Base-by-base conservation (phyloP, 805 yeast species). In the Kazachstania taianensis region DNA sequence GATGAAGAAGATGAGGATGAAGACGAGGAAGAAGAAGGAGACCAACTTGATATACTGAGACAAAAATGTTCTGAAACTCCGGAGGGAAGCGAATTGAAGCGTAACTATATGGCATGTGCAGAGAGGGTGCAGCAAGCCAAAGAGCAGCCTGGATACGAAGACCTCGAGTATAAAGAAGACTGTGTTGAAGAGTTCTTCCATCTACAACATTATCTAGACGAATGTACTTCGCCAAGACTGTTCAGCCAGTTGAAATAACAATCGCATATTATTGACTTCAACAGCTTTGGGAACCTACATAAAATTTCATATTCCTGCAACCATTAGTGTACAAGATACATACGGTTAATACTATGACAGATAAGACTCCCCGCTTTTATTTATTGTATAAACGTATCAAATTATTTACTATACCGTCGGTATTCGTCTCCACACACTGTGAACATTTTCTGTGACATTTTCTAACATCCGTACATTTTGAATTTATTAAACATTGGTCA, bases 121-220 rank as follows among this genome's bases (percentile, higher is more conserved):
- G 96, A 83, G 67, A 85, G 96, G 70, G 97, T 89, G 46, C 77
- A 92, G 46, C 75, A 78, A 61, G 94, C 78, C 52, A 73, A 70
- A 69, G 84, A 86, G 67, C 87, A 83, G 57, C 81, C 73, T 49
- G 94, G 69, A 50, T 87, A 89, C 61, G 95, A 65, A 20, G 78
- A 81, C 40, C 73, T 72, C 53, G 77, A 70, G 8, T 71, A 84
- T 72, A 89, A 89, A 67, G 98, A 89, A 70, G 96, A 89, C 67
- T 89, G 98, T 72, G 81, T 89, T 43, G 97, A 89, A 67, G 98
- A 89, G 67, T 89, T 82, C 64, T 89, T 89, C 85, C 97, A 92
- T 67, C 72, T 87, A 61, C 85, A 85, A 63, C 96, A 89, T 65
- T 84, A 94, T 69, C 51, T 87, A 53, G 85, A 84, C 65, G 92